A percentile compares a stretch with the other conserved stretches of the same genome.
Conservation (phyloP, 768 basidiomycete species). For the Filobasidium floriforme region DNA sequence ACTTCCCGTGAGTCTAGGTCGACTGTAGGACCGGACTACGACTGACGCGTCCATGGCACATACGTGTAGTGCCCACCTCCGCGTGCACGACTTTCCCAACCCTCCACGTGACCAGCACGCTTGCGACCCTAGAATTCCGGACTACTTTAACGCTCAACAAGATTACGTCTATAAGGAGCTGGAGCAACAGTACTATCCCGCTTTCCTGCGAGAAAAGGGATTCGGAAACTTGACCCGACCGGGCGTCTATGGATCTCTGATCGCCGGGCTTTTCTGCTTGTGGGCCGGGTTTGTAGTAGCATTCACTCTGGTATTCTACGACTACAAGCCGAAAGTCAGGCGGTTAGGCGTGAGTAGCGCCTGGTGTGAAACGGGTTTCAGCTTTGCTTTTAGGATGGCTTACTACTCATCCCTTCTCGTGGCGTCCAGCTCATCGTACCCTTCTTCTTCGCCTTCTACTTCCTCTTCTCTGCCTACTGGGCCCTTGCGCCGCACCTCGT, state of each 20-base stretch:
- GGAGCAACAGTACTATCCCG: conserved; percentile 62
- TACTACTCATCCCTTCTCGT: background rate
- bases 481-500: conserved; percentile 94
- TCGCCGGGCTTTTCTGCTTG: conserved; percentile 71
- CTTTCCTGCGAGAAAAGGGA: conserved; percentile 93
- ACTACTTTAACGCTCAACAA: conserved; percentile 95
- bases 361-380: background rate
- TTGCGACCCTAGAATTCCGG: conserved; percentile 77
- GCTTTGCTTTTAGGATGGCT: background rate
- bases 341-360: conserved; percentile 94
- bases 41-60: background rate
- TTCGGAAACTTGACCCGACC: conserved; percentile 94
- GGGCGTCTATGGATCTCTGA: conserved; percentile 74
- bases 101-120: conserved; percentile 49
- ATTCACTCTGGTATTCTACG: conserved; percentile 87
- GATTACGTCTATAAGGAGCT: conserved; percentile 93
- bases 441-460: conserved; percentile 78
- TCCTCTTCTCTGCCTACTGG: conserved; percentile 91
- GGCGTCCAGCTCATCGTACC: conserved; percentile 75
- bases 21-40: background rate
- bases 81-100: conserved; percentile 76
- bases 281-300: conserved; percentile 92
- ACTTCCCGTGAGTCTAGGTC: conserved; percentile 59
- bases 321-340: conserved; percentile 83
- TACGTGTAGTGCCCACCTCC: conserved; percentile 61